Evolutionary conservation across 2,329 filamentous ascomycete genomes (phyloP), one percentile per base, ranked within the genome.

Genomic region (Xylariaceae sp.): DNA sequence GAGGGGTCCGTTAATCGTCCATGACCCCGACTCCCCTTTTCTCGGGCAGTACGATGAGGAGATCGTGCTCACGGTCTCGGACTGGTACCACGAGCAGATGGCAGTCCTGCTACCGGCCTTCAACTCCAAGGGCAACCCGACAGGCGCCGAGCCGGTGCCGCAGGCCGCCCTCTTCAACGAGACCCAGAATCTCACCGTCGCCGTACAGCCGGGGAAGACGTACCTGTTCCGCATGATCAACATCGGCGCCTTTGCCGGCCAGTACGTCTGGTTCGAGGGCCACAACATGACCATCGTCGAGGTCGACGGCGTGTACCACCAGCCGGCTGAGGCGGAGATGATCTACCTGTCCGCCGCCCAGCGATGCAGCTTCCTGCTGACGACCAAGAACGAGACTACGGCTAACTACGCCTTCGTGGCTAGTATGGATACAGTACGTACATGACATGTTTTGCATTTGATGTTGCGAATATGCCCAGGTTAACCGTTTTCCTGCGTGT

Each of bases 151-250:
- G 53, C 81, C 83, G 0, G 70, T 88, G 2, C 85, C 85, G 0
- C 64, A 88, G 27, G 68, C 78, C 4, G 76, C 79, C 2, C 67
- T 89, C 30, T 72, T 88, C 59, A 88, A 89, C 53, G 85, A 89
- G 46, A 79, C 76, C 0, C 70, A 73, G 41, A 73, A 82, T 40
- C 60, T 78, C 3, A 72, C 65, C 3, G 62, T 88, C 26, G 50
- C 68, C 0, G 73, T 88, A 3, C 51, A 80, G 48, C 78, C 84
- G 0, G 74, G 75, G 3, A 85, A 77, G 52, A 89, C 81, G 0
- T 89, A 89, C 42, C 65, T 87, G 7, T 71, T 90, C 51, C 80
- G 81, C 30, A 67, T 88, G 42, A 68, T 87, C 50, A 88, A 87
- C 51, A 75, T 87, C 14, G 83, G 79, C 11, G 84, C 83, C 12